Conservation (phyloP, 208 protist species). For the Hexamita inflata region DNA sequence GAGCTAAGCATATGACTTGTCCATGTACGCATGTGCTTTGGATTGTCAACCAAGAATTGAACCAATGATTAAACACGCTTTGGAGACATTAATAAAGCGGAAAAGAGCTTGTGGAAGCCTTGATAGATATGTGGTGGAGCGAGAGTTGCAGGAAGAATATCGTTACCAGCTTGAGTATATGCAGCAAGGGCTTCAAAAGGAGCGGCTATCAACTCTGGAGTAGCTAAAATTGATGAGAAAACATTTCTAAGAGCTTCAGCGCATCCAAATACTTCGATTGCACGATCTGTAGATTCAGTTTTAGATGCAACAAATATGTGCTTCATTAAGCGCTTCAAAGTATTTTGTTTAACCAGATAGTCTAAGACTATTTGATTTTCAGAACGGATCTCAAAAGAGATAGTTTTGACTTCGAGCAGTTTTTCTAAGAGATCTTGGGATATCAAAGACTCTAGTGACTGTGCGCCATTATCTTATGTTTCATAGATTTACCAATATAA, state of each 20-base stretch:
- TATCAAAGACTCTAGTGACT: neutral
- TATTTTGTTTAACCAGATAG: neutral
- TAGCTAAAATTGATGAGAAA: neutral
- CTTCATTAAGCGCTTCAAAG: neutral
- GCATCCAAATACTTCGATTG: constrained; percentile 2
- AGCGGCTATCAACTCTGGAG: neutral
- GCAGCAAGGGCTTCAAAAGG: constrained; percentile 15
- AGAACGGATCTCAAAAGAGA: constrained; percentile 21
- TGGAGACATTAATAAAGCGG: neutral
- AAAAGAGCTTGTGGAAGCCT: constrained; percentile 11
- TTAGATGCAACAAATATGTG: neutral
- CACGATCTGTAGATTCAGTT: constrained; percentile 6
- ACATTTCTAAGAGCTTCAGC: neutral
- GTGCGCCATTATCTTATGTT: no score
- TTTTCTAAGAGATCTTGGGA: constrained; percentile 5
- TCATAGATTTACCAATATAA: no score
- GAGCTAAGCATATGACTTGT: neutral
- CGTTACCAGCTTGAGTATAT: neutral
- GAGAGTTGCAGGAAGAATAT: neutral
- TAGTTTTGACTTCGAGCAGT: constrained; percentile 8
- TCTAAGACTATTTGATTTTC: neutral
- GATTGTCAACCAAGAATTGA: neutral
- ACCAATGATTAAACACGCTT: constrained; percentile 2
- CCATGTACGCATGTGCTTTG: neutral
- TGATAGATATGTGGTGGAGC: neutral